Percentiles rank a stretch among this genome's conserved stretches.
Conservation (phyloP, 2,329 filamentous ascomycete species). For the Fusarium dlaminii region DNA sequence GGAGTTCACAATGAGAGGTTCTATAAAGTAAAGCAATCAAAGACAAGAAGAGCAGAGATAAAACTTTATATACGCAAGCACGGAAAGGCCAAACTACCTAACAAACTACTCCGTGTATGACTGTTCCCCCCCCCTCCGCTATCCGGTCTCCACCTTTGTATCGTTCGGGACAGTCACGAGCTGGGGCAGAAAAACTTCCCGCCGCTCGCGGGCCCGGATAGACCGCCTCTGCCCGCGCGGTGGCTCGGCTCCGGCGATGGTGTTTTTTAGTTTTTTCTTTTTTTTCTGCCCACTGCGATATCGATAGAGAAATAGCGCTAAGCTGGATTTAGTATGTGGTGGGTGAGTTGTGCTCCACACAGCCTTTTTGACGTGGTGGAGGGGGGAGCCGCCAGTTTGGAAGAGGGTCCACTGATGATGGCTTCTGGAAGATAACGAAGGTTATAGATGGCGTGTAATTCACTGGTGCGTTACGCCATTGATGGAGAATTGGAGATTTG, state of each 20-base stretch:
- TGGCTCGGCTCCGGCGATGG: constrained; percentile 35
- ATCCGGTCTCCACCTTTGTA: constrained; percentile 13
- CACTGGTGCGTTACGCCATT: not conserved
- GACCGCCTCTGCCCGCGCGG: constrained; percentile 43
- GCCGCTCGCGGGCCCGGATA: constrained; percentile 30
- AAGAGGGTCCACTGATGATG: not conserved
- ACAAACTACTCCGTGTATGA: not conserved
- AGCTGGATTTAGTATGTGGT: constrained; percentile 3
- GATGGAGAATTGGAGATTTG: not conserved
- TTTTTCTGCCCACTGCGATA: not conserved
- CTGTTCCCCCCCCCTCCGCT: not conserved
- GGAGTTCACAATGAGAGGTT: not conserved
- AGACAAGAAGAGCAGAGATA: not conserved
- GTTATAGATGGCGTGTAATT: not conserved
- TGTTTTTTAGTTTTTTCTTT: not conserved
- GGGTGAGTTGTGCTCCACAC: constrained; percentile 10
- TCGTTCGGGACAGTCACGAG: constrained; percentile 8
- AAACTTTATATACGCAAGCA: constrained; percentile 16
- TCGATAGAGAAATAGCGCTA: not conserved
- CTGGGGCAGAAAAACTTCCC: constrained; percentile 14
- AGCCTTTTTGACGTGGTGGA: not conserved
- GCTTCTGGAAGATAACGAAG: not conserved
- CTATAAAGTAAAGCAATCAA: not conserved
- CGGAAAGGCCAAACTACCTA: not conserved
- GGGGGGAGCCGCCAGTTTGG: constrained; percentile 4